A percentile compares a stretch with the other conserved stretches of the same genome.
phyloP scores from a whole-genome alignment of 2,329 filamentous ascomycete genomes.

The Hypoxylon sp. region DNA sequence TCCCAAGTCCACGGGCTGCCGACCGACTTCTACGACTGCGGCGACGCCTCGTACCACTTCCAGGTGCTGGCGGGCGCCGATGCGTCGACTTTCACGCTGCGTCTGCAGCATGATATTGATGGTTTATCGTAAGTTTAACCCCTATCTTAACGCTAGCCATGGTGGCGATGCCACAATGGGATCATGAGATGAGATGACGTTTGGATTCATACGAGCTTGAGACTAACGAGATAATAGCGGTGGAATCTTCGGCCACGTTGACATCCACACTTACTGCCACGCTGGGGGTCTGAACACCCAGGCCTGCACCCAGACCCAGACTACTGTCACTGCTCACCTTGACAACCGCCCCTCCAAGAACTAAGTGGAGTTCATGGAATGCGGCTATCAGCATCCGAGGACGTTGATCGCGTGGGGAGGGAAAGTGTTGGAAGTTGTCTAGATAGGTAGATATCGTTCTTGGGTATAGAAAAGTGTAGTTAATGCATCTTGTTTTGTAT shows the following conservation, averaged over 20 bases:
- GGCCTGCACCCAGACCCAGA: constrained; percentile 30
- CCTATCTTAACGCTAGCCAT: too few relatives aligned
- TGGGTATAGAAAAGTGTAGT: neutral
- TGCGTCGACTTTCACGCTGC: constrained; percentile 15
- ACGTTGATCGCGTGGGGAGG: too few relatives aligned
- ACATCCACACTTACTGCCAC: constrained; percentile 36
- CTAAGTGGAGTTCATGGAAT: neutral
- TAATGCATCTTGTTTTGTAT: constrained; percentile 8
- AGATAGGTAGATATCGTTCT: neutral
- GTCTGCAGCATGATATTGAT: constrained; percentile 25
- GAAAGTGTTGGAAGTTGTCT: neutral
- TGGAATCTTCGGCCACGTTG: constrained; percentile 32
- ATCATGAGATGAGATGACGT: neutral
- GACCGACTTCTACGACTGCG: constrained; percentile 48
- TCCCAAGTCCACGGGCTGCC: constrained; percentile 37
- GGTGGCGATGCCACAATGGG: neutral
- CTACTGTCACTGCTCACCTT: constrained; percentile 32
- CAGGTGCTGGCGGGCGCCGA: constrained; percentile 37
- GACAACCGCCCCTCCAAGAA: constrained; percentile 24
- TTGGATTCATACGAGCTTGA: too few relatives aligned
- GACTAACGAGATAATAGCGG: constrained; percentile 18
- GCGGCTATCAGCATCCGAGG: neutral
- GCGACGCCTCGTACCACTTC: constrained; percentile 53
- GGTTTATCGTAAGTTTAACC: constrained; percentile 32
- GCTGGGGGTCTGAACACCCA: constrained; percentile 30